Evolutionary conservation across 768 basidiomycete genomes (phyloP).

Genomic region (Gyrodon lividus): DNA sequence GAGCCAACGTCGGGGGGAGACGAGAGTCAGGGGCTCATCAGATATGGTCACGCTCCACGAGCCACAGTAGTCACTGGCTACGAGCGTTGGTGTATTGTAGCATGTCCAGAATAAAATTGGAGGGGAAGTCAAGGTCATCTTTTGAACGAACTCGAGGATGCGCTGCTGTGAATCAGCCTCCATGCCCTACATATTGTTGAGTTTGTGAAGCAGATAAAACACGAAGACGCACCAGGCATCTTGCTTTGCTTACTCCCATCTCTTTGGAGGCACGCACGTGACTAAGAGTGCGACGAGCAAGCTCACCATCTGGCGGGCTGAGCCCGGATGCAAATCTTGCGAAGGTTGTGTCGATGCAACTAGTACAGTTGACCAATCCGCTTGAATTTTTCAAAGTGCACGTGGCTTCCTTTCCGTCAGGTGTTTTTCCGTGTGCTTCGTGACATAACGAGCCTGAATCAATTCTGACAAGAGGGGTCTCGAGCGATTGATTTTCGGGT

Average conservation of each 20-base stretch:
- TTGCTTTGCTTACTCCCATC: slow-evolving; percentile 28
- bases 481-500: slow-evolving; percentile 7
- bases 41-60: slow-evolving; percentile 59
- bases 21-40: slow-evolving; percentile 41
- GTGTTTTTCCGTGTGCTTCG: slow-evolving; percentile 44
- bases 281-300: slow-evolving; percentile 18
- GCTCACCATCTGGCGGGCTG: slow-evolving; percentile 16
- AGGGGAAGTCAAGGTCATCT: slow-evolving; percentile 44
- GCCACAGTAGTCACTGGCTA: slow-evolving; percentile 50
- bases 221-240: slow-evolving; percentile 31
- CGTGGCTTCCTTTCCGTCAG: slow-evolving; percentile 44
- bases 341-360: slow-evolving; percentile 28
- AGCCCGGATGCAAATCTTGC: slow-evolving; percentile 21
- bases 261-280: slow-evolving; percentile 13
- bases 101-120: slow-evolving; percentile 70
- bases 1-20: slow-evolving; percentile 75
- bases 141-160: slow-evolving; percentile 36
- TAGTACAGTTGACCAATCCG: slow-evolving; percentile 32
- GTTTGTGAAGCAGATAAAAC: not conserved
- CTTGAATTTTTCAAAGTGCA: slow-evolving; percentile 37
- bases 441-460: slow-evolving; percentile 14
- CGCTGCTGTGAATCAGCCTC: slow-evolving; percentile 18
- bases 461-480: slow-evolving; percentile 11
- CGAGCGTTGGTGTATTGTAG: slow-evolving; percentile 54
- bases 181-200: slow-evolving; percentile 11